Percentiles rank a stretch among this genome's conserved stretches.
phyloP scores from a whole-genome alignment of 352 stramenopile species.

The Peronospora destructor region DNA sequence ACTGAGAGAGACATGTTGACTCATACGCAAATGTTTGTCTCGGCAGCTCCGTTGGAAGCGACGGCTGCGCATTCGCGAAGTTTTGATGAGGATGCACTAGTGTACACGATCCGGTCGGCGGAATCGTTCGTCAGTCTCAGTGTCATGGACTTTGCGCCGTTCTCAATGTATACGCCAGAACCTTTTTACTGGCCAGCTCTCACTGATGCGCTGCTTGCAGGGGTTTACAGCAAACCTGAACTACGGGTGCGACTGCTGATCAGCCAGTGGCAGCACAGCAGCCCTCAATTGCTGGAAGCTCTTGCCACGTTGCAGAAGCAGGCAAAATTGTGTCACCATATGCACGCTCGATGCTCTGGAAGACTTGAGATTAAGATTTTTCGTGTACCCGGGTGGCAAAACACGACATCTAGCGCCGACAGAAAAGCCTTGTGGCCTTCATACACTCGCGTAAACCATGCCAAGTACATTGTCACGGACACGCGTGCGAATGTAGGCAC shows the following conservation, averaged over 20 bases:
- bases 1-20: constrained; percentile 1
- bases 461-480: constrained; percentile 82
- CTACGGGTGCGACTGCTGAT: constrained; percentile 60
- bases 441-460: constrained; percentile 79
- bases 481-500: constrained; percentile 73
- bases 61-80: constrained; percentile 40
- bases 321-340: constrained; percentile 35
- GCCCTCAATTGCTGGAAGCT: constrained; percentile 42
- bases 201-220: constrained; percentile 49
- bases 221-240: constrained; percentile 46
- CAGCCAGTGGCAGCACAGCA: constrained; percentile 72
- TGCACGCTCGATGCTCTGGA: constrained; percentile 36
- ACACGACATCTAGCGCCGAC: constrained; percentile 36
- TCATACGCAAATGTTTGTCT: constrained; percentile 43
- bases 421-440: constrained; percentile 40
- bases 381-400: constrained; percentile 64
- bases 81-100: constrained; percentile 65
- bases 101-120: constrained; percentile 66
- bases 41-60: constrained; percentile 53
- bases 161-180: constrained; percentile 55
- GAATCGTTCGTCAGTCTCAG: constrained; percentile 52
- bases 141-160: constrained; percentile 79
- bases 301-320: constrained; percentile 45
- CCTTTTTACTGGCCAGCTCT: constrained; percentile 64
- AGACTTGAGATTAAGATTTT: constrained; percentile 68